Percentiles rank a stretch among this genome's conserved stretches.
Conservation (phyloP, 257 asterid genomes). For the Paulownia fortunei region DNA sequence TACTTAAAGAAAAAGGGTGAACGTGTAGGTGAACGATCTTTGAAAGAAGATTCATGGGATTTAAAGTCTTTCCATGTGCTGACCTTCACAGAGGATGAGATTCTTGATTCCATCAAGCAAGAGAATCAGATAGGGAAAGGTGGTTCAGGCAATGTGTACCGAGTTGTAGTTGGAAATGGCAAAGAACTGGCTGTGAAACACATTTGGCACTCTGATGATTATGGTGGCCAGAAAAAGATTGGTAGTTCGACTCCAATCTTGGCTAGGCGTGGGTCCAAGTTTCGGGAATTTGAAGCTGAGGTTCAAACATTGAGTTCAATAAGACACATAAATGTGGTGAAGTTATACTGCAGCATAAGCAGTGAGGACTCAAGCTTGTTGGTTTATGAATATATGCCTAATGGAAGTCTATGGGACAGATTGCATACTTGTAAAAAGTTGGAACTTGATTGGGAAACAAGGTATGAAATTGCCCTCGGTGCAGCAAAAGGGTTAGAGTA, state of each 20-base stretch:
- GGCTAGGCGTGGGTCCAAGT: constrained; percentile 34
- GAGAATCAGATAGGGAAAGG: constrained; percentile 85
- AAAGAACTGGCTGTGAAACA: constrained; percentile 76
- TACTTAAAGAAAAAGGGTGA: constrained; percentile 46
- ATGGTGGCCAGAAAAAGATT: constrained; percentile 22
- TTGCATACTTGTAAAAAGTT: constrained; percentile 62
- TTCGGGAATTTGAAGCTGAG: constrained; percentile 76
- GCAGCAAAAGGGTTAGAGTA: constrained; percentile 91
- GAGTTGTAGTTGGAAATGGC: constrained; percentile 47
- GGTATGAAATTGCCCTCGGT: constrained; percentile 84
- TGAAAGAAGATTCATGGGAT: constrained; percentile 74
- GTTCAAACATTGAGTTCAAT: constrained; percentile 79
- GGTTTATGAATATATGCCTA: constrained; percentile 93
- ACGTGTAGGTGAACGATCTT: constrained; percentile 42
- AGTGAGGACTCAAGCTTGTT: constrained; percentile 89
- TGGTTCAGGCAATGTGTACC: constrained; percentile 84
- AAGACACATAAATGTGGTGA: constrained; percentile 87
- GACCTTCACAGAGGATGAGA: constrained; percentile 73
- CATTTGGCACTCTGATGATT: constrained; percentile 56
- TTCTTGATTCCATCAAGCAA: constrained; percentile 69
- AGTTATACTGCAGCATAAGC: constrained; percentile 75
- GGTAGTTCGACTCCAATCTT: constrained; percentile 59
- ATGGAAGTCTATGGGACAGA: constrained; percentile 91
- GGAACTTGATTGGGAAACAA: constrained; percentile 70
- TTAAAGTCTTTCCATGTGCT: constrained; percentile 71